These are phyloP conservation scores for Saccharomycopsis amapae DNA, from an alignment of 805 yeast species.

Conservation along the genomic window DNA sequence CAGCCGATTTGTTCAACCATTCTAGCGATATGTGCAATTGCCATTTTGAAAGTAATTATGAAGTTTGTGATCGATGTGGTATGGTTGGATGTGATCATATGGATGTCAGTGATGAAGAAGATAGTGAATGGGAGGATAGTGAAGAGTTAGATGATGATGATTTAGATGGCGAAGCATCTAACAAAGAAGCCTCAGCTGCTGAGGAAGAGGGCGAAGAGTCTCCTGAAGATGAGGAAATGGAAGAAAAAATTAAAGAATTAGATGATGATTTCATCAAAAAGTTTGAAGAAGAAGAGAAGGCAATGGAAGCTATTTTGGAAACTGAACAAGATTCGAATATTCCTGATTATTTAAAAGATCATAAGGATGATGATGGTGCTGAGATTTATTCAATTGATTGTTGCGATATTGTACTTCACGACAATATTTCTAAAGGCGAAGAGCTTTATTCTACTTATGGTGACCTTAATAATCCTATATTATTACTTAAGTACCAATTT, in stretches of 20 bases:
- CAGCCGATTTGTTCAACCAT: slow-evolving; percentile 88
- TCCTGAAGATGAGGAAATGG: not conserved
- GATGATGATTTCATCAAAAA: slow-evolving; percentile 14
- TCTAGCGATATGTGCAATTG: slow-evolving; percentile 20
- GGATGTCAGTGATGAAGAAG: slow-evolving; percentile 19
- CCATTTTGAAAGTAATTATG: slow-evolving; percentile 23
- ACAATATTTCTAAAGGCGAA: slow-evolving; percentile 36
- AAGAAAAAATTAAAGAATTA: not conserved
- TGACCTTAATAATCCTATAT: slow-evolving; percentile 8
- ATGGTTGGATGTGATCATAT: slow-evolving; percentile 35
- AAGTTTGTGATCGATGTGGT: slow-evolving; percentile 50
- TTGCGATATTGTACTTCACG: slow-evolving; percentile 59
- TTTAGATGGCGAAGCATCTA: not conserved
- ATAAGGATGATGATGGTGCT: slow-evolving; percentile 22
- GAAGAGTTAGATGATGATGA: not conserved
- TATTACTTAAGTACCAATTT: slow-evolving; percentile 16
- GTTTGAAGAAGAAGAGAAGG: slow-evolving; percentile 12
- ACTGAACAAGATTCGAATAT: slow-evolving; percentile 22
- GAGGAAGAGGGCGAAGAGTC: not conserved
- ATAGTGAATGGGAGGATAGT: slow-evolving; percentile 12
- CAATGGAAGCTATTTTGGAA: slow-evolving; percentile 1
- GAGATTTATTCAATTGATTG: slow-evolving; percentile 43
- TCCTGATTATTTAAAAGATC: slow-evolving; percentile 10
- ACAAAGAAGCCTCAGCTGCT: slow-evolving; percentile 17
- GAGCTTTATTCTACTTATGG: slow-evolving; percentile 81